phyloP scores from a whole-genome alignment of 306 rosid species.

The Lotus japonicus region DNA sequence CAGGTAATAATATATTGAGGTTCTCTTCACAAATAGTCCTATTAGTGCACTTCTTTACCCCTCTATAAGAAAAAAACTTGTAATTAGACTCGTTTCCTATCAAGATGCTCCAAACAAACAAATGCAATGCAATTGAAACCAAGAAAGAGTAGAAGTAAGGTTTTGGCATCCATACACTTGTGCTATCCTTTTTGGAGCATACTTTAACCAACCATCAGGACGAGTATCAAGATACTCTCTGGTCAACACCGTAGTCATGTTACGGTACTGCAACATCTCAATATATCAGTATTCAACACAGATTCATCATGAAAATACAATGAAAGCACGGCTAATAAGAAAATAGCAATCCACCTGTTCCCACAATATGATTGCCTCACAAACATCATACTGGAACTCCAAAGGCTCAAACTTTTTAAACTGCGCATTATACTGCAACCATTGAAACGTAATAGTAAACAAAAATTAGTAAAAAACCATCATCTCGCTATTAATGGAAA shows the following conservation, averaged over 20 bases:
- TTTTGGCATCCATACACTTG: slow-evolving; percentile 57
- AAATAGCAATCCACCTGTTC: slow-evolving; percentile 67
- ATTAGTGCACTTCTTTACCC: slow-evolving; percentile 67
- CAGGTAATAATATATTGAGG: slow-evolving; percentile 75
- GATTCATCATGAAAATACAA: slow-evolving; percentile 1
- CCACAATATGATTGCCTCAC: slow-evolving; percentile 85
- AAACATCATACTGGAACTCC: slow-evolving; percentile 69
- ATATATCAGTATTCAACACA: slow-evolving; percentile 36
- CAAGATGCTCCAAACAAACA: neutral
- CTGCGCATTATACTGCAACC: slow-evolving; percentile 76
- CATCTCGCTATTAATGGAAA: neutral
- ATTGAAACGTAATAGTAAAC: neutral
- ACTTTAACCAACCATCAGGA: slow-evolving; percentile 87
- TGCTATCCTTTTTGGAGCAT: slow-evolving; percentile 87
- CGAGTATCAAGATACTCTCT: slow-evolving; percentile 87
- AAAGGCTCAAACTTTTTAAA: slow-evolving; percentile 81
- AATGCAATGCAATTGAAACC: neutral
- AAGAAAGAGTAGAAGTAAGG: neutral
- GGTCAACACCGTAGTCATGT: slow-evolving; percentile 93
- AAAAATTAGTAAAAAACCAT: neutral
- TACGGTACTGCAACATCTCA: slow-evolving; percentile 68
- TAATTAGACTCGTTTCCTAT: slow-evolving; percentile 7
- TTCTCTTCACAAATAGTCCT: slow-evolving; percentile 83
- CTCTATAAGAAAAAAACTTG: slow-evolving; percentile 40
- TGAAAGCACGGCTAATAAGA: neutral